phyloP scores from a whole-genome alignment of 2,329 filamentous ascomycete species.

The Fusarium sp. region DNA sequence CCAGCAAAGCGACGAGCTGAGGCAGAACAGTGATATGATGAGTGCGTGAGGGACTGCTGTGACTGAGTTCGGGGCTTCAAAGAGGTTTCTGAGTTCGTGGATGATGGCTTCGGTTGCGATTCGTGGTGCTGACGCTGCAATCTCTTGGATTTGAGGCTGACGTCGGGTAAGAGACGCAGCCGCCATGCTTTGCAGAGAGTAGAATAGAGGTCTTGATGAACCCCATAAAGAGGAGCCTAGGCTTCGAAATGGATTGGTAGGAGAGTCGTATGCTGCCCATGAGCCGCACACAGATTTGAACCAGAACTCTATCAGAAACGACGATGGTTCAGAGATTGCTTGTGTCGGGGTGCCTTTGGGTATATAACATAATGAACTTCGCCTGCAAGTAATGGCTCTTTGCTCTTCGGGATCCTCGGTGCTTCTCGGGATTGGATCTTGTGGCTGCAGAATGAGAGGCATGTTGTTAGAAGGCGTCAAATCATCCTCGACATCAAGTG shows the following conservation, averaged over 20 bases:
- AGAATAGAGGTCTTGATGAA: slow-evolving; percentile 32
- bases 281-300: slow-evolving; percentile 44
- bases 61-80: slow-evolving; percentile 32
- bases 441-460: slow-evolving; percentile 11
- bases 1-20: slow-evolving; percentile 45
- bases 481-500: neutral
- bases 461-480: neutral
- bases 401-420: slow-evolving; percentile 6
- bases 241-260: slow-evolving; percentile 35
- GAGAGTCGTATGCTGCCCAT: slow-evolving; percentile 45
- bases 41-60: slow-evolving; percentile 30
- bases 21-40: slow-evolving; percentile 38
- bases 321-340: slow-evolving; percentile 38
- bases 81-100: slow-evolving; percentile 27
- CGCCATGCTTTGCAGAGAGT: slow-evolving; percentile 45
- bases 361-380: neutral
- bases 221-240: slow-evolving; percentile 37
- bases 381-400: neutral
- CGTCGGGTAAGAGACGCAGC: slow-evolving; percentile 32
- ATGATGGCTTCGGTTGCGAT: slow-evolving; percentile 43
- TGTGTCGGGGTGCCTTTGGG: slow-evolving; percentile 6
- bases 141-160: slow-evolving; percentile 36
- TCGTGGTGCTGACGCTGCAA: slow-evolving; percentile 28
- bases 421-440: neutral
- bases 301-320: slow-evolving; percentile 37